phyloP scores from a whole-genome alignment of 1,284 basidiomycete species.

The Tilletia horrida region DNA sequence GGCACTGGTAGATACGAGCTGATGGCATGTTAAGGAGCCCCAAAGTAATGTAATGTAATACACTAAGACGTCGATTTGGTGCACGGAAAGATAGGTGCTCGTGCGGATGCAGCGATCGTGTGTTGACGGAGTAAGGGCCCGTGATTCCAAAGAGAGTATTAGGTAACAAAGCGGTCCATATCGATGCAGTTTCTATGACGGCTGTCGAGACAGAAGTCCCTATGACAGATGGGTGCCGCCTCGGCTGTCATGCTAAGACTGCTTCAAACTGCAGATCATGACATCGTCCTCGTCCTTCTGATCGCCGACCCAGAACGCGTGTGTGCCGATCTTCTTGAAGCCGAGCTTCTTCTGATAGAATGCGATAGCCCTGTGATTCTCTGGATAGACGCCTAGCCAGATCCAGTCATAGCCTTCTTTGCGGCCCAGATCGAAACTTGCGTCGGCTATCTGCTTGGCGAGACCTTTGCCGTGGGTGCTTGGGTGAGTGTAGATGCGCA shows the following conservation, averaged over 20 bases:
- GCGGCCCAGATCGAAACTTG: constrained; percentile 6
- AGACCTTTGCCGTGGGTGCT: constrained; percentile 28
- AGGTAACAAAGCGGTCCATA: too few relatives aligned
- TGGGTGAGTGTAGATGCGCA: constrained; percentile 32
- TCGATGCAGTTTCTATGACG: too few relatives aligned
- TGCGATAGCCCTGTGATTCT: background rate
- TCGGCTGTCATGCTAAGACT: too few relatives aligned
- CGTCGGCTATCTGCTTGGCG: constrained; percentile 9
- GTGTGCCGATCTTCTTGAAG: constrained; percentile 6
- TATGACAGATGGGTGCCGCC: too few relatives aligned
- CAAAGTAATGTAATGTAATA: too few relatives aligned
- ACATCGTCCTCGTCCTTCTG: constrained; percentile 2
- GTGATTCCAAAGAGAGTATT: too few relatives aligned
- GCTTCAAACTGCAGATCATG: constrained; percentile 1
- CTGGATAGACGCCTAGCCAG: background rate
- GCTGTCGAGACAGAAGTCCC: too few relatives aligned
- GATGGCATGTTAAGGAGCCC: too few relatives aligned
- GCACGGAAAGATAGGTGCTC: too few relatives aligned
- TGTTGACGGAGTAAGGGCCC: too few relatives aligned
- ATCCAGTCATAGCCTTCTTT: constrained; percentile 3
- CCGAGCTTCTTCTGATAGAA: constrained; percentile 9
- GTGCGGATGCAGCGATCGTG: too few relatives aligned
- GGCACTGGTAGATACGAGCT: constrained; percentile 2
- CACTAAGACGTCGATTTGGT: too few relatives aligned
- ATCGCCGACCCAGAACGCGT: constrained; percentile 4